A percentile compares a stretch with the other conserved stretches of the same genome.
phyloP scores from a whole-genome alignment of 768 basidiomycete genomes.

The Neoboletus subvelutipes region DNA sequence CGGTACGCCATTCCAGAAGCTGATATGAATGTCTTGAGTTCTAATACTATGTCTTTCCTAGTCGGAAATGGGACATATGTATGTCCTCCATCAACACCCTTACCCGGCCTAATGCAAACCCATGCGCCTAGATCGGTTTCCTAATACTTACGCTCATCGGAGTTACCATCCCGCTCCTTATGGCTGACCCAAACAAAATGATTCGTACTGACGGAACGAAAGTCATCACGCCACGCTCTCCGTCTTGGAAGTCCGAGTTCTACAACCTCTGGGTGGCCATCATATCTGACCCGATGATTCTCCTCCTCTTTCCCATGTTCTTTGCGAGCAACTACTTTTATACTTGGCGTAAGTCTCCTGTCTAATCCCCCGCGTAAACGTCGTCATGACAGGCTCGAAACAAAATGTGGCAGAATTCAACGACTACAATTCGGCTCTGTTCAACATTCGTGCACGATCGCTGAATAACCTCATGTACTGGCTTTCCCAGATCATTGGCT shows the following conservation, averaged over 20 bases:
- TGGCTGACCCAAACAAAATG: too few relatives aligned
- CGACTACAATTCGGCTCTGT: slow-evolving; percentile 70
- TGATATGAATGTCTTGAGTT: not conserved
- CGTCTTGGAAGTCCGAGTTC: slow-evolving; percentile 74
- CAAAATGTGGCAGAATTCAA: slow-evolving; percentile 57
- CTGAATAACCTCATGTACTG: slow-evolving; percentile 82
- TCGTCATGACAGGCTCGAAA: not conserved
- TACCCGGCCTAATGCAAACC: not conserved
- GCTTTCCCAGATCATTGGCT: slow-evolving; percentile 72
- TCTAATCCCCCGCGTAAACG: not conserved
- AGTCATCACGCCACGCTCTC: slow-evolving; percentile 59
- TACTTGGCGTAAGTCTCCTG: slow-evolving; percentile 58
- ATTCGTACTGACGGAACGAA: too few relatives aligned
- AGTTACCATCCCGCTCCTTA: slow-evolving; percentile 59
- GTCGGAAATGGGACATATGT: slow-evolving; percentile 76
- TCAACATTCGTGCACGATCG: slow-evolving; percentile 72
- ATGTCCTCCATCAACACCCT: slow-evolving; percentile 22
- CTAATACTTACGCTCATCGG: slow-evolving; percentile 70
- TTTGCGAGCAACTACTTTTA: slow-evolving; percentile 82
- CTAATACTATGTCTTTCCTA: slow-evolving; percentile 18
- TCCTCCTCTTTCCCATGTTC: slow-evolving; percentile 82
- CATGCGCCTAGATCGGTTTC: slow-evolving; percentile 4
- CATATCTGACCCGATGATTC: slow-evolving; percentile 64
- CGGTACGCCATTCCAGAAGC: slow-evolving; percentile 21
- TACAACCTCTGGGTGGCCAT: slow-evolving; percentile 66